Evolutionary conservation across 805 yeast genomes (phyloP), one percentile per base, ranked within the genome.

Genomic region (Candida krabiensis): DNA sequence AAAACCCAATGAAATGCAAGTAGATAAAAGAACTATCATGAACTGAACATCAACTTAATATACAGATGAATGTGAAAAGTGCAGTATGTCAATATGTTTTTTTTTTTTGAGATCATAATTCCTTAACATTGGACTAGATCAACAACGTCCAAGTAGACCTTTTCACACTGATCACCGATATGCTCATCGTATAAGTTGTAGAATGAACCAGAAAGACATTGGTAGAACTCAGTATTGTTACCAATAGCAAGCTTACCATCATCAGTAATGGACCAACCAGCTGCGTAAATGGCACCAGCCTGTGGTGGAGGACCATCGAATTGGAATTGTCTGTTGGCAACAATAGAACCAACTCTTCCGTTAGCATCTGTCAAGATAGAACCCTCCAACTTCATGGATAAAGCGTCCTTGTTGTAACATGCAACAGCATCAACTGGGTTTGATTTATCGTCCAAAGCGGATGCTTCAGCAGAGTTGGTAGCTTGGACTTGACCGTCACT

Each of bases 251-350:
- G 70, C 58, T 62, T 63, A 37, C 67, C 73, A 31, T 67, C 73
- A 33, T 60, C 57, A 38, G 71, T 60, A 44, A 71, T 63, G 31
- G 77, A 66, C 77, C 77, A 71, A 42, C 77, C 76, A 41, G 72
- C 75, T 50, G 77, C 77, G 51, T 71, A 67, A 38, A 70, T 69
- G 30, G 77, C 68, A 61, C 77, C 77, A 35, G 75, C 81, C 64
- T 77, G 82, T 47, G 81, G 81, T 61, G 80, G 80, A 40, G 80
- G 80, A 55, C 81, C 81, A 56, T 77, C 82, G 52, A 77, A 77
- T 64, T 77, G 82, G 74, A 77, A 76, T 63, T 77, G 82, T 67
- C 77, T 70, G 75, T 75, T 75, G 44, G 80, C 78, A 50, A 75
- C 80, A 61, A 75, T 75, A 29, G 80, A 73, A 49, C 80, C 80